These are phyloP conservation scores for Trapa incisa DNA, from an alignment of 345 rosid species.

Conservation along the genomic window DNA sequence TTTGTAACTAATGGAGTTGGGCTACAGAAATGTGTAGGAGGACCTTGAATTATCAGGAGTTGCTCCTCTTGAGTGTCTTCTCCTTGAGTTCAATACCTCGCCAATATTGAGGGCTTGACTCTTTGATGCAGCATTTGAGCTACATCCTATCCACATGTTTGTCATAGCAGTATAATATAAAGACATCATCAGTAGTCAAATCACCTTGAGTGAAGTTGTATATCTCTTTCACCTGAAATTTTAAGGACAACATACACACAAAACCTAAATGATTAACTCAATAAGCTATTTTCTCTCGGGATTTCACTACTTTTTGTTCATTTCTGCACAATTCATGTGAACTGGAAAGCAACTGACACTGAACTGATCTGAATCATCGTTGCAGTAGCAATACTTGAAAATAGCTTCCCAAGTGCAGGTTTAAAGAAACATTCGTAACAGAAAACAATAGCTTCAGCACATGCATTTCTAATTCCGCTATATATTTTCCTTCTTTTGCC, in stretches of 20 bases:
- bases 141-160: constrained; percentile 68
- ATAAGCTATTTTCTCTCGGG: neutral
- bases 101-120: constrained; percentile 48
- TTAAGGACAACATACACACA: neutral
- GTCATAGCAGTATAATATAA: constrained; percentile 45
- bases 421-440: neutral
- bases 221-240: constrained; percentile 56
- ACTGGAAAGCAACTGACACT: neutral
- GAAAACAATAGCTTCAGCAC: too few relatives aligned
- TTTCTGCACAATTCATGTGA: neutral
- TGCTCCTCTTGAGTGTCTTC: constrained; percentile 25
- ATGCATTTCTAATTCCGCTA: too few relatives aligned
- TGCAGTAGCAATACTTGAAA: neutral
- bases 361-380: neutral
- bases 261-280: neutral
- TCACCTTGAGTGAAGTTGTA: constrained; percentile 83
- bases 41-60: constrained; percentile 36
- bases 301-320: neutral
- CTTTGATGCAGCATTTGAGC: constrained; percentile 35
- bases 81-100: constrained; percentile 43
- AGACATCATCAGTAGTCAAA: constrained; percentile 74
- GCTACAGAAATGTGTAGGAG: constrained; percentile 24
- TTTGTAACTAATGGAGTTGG: constrained; percentile 30
- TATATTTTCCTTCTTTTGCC: neutral
- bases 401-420: neutral